Evolutionary conservation across 345 rosid genomes (phyloP).

Genomic region (Hypericum perforatum): DNA sequence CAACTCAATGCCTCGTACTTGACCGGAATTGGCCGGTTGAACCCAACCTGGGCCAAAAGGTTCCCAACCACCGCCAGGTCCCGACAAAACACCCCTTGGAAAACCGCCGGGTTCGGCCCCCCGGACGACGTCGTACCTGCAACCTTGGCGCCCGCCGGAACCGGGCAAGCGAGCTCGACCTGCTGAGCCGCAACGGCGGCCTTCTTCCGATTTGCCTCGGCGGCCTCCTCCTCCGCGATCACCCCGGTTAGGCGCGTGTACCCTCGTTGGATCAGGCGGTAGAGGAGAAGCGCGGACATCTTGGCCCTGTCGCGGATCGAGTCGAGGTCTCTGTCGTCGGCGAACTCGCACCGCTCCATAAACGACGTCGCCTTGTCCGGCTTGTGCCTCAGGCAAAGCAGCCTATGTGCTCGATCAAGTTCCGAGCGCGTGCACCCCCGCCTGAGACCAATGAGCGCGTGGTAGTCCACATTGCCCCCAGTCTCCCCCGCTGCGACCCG

Average conservation of each 20-base stretch:
- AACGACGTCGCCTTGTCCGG: conserved; percentile 70
- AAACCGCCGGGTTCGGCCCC: conserved; percentile 30
- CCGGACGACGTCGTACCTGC: conserved; percentile 16
- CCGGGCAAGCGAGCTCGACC: conserved; percentile 13
- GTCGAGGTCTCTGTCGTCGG: conserved; percentile 56
- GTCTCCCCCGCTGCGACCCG: conserved; percentile 74
- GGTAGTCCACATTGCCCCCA: conserved; percentile 61
- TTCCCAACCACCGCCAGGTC: conserved; percentile 74
- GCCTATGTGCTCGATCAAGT: conserved; percentile 73
- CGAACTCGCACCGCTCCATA: conserved; percentile 68
- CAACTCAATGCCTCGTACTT: conserved; percentile 85
- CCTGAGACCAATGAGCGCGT: conserved; percentile 68
- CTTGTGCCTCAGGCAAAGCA: conserved; percentile 64
- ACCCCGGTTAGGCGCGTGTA: not conserved
- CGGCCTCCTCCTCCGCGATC: conserved; percentile 41
- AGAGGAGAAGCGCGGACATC: conserved; percentile 1
- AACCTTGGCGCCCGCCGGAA: not conserved
- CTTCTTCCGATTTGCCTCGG: conserved; percentile 50
- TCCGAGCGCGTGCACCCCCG: conserved; percentile 88
- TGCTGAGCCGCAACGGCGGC: conserved; percentile 32
- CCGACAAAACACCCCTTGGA: conserved; percentile 88
- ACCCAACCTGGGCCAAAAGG: conserved; percentile 63
- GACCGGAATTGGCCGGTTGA: conserved; percentile 65
- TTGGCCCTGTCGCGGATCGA: conserved; percentile 39
- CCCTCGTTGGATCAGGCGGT: not conserved